Conservation (phyloP, 352 stramenopile species). For the Hyphochytrium catenoides region DNA sequence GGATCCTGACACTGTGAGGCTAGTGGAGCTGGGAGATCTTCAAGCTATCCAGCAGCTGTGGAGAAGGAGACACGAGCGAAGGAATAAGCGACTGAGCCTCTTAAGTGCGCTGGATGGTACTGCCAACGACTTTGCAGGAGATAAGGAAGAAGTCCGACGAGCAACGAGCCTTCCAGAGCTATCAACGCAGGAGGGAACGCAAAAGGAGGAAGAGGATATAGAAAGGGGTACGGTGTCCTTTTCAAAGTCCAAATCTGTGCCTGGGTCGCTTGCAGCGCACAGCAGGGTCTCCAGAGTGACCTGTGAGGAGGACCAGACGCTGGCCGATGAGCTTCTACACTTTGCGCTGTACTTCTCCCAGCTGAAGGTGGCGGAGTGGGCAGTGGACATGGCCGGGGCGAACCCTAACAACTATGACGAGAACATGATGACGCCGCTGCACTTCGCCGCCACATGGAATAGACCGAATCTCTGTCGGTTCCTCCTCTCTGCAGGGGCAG, state of each 20-base stretch:
- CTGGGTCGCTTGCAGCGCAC: constrained; percentile 32
- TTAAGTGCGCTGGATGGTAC: too few relatives aligned
- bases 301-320: background rate
- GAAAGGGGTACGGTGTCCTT: constrained; percentile 16
- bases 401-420: constrained; percentile 45
- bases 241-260: constrained; percentile 7
- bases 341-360: constrained; percentile 39
- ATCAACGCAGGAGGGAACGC: constrained; percentile 17
- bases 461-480: constrained; percentile 42
- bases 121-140: too few relatives aligned
- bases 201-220: constrained; percentile 18
- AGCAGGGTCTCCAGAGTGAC: background rate
- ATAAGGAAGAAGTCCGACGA: too few relatives aligned
- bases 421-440: constrained; percentile 29
- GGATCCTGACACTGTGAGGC: too few relatives aligned
- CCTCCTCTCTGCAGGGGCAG: too few relatives aligned
- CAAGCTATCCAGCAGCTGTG: too few relatives aligned
- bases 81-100: too few relatives aligned
- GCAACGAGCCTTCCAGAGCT: constrained; percentile 17
- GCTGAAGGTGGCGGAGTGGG: constrained; percentile 21
- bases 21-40: too few relatives aligned
- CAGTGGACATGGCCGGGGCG: constrained; percentile 11
- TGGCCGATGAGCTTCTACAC: constrained; percentile 20
- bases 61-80: too few relatives aligned
- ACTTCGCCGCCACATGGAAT: constrained; percentile 47